Conservation (phyloP, 805 yeast species). For the Ogataea salicorniae region DNA sequence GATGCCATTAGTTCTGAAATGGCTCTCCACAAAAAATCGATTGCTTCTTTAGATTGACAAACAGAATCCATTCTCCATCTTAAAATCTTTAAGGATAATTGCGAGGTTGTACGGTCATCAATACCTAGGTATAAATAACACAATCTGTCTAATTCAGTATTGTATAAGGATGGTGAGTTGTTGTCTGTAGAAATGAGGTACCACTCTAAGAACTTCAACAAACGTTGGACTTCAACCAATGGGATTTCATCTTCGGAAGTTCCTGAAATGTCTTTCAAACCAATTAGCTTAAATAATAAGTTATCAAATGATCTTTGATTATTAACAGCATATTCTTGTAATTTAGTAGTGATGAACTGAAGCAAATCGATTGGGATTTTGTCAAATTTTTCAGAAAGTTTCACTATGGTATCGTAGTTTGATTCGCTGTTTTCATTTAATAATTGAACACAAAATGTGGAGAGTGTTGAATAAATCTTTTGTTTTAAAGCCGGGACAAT, state of each 20-base stretch:
- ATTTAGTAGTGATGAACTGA: slow-evolving; percentile 1
- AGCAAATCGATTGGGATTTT: slow-evolving; percentile 18
- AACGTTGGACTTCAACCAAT: slow-evolving; percentile 1
- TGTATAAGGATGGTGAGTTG: background rate
- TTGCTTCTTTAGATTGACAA: slow-evolving; percentile 9
- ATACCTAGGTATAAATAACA: slow-evolving; percentile 33
- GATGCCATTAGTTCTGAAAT: slow-evolving; percentile 35
- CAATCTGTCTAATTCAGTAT: slow-evolving; percentile 21
- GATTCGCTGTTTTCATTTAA: background rate
- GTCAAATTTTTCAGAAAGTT: slow-evolving; percentile 29
- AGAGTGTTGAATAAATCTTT: slow-evolving; percentile 3
- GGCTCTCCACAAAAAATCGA: slow-evolving; percentile 41
- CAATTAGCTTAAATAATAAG: background rate
- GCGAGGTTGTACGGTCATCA: slow-evolving; percentile 35
- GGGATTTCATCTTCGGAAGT: slow-evolving; percentile 2
- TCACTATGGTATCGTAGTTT: slow-evolving; percentile 8
- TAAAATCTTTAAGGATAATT: slow-evolving; percentile 35
- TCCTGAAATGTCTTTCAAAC: background rate
- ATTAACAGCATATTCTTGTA: slow-evolving; percentile 2
- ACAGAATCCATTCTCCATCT: slow-evolving; percentile 50
- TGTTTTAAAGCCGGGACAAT: slow-evolving; percentile 6
- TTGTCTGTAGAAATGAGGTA: slow-evolving; percentile 28
- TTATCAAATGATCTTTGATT: slow-evolving; percentile 17
- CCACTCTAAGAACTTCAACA: slow-evolving; percentile 35
- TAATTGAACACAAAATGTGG: slow-evolving; percentile 2